phyloP scores from a whole-genome alignment of 345 rosid species.

The Ceriops decandra region DNA sequence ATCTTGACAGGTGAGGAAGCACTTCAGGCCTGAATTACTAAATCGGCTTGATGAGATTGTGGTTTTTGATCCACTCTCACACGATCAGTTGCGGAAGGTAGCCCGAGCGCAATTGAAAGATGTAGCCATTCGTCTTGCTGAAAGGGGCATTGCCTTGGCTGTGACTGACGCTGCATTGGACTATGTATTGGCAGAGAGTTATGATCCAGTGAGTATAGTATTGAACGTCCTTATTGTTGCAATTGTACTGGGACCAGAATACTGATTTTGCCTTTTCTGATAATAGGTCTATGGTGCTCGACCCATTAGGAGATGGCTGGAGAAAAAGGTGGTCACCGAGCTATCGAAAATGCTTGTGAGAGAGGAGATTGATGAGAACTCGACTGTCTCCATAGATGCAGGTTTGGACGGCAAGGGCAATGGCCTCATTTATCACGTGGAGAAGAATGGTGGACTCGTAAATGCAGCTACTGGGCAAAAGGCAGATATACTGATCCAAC shows the following conservation, averaged over 20 bases:
- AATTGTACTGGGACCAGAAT: not conserved
- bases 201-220: slow-evolving; percentile 68
- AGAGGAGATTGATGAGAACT: slow-evolving; percentile 85
- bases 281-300: slow-evolving; percentile 81
- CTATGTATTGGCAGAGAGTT: slow-evolving; percentile 61
- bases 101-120: slow-evolving; percentile 83
- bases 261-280: not conserved
- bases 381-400: slow-evolving; percentile 73
- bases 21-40: slow-evolving; percentile 82
- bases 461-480: slow-evolving; percentile 68
- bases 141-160: slow-evolving; percentile 77
- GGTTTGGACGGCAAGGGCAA: slow-evolving; percentile 29
- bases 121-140: slow-evolving; percentile 74
- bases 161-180: slow-evolving; percentile 84
- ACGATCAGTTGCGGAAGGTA: slow-evolving; percentile 80
- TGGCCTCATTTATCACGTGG: slow-evolving; percentile 49
- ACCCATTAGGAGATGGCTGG: slow-evolving; percentile 93
- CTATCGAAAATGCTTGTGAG: slow-evolving; percentile 75
- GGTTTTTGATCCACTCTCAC: slow-evolving; percentile 88
- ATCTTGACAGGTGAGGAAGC: slow-evolving; percentile 53
- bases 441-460: slow-evolving; percentile 76
- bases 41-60: slow-evolving; percentile 85
- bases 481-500: slow-evolving; percentile 59
- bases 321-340: slow-evolving; percentile 85
- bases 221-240: rapidly evolving